Evolutionary conservation across 2,329 filamentous ascomycete species (phyloP).

Genomic region (Botryotinia globosa): DNA sequence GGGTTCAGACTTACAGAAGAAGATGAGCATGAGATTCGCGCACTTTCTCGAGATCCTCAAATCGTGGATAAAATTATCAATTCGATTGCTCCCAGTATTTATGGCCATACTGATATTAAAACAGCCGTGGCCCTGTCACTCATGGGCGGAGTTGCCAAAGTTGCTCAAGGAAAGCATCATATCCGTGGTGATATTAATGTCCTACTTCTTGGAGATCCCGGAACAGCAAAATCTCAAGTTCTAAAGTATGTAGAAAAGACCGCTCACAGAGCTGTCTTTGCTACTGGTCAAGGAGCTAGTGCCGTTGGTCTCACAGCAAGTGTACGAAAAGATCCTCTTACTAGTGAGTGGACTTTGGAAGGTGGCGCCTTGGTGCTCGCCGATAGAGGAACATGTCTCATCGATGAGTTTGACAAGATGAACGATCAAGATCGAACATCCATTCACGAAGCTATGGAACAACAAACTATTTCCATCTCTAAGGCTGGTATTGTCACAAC

Average conservation of each 20-base stretch:
- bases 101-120: constrained; percentile 95
- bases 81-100: constrained; percentile 96
- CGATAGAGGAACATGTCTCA: constrained; percentile 90
- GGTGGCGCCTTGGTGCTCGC: constrained; percentile 93
- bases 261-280: constrained; percentile 93
- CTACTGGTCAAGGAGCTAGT: constrained; percentile 93
- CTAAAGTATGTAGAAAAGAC: constrained; percentile 98
- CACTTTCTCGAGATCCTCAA: constrained; percentile 81
- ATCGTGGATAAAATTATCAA: constrained; percentile 90
- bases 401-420: constrained; percentile 99
- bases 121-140: constrained; percentile 91
- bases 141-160: constrained; percentile 92
- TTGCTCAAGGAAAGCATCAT: constrained; percentile 80
- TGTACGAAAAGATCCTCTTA: constrained; percentile 91
- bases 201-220: constrained; percentile 89
- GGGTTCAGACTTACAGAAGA: constrained; percentile 94
- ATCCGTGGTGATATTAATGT: constrained; percentile 98
- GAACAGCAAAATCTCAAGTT: constrained; percentile 96
- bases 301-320: constrained; percentile 97
- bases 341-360: constrained; percentile 95
- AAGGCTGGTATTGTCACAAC: constrained; percentile 99
- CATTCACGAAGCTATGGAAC: constrained; percentile 99
- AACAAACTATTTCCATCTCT: constrained; percentile 98
- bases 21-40: constrained; percentile 87
- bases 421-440: constrained; percentile 97